Evolutionary conservation across 1,139 yeast species (phyloP), one percentile per base, ranked within the genome.

Genomic region (Saccharomyces hybrid): DNA sequence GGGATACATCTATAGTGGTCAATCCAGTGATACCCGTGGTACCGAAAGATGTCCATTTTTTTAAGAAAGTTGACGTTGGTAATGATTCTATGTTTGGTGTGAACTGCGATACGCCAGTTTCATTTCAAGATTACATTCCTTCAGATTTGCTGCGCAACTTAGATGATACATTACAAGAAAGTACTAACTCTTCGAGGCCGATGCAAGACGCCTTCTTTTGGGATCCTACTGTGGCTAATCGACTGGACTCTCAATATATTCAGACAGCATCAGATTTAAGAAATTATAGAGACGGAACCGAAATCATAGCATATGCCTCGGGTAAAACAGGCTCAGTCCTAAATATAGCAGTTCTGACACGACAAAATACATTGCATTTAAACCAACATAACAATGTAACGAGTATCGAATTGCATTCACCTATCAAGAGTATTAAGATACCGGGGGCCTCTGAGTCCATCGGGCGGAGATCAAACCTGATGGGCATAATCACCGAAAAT

Each of bases 401-500:
- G 5, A 50, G 51, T 9, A 55, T 65, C 32, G 58, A 63, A n/a
- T 48, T 66, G 16, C 48, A 55, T 16, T 60, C 69, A 7, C 56
- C 56, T 8, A 63, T 68, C 7, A 67, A 66, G 51, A 54, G 54
- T 47, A 65, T 68, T 14, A 58, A 63, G 50, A 55, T 67, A 14
- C 65, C 70, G 1, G 46, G 48, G 6, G 48, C 62, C 3, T 60
- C 70, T 0, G 47, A 58, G 9, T 48, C 59, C 31, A 51, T 63
- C 28, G 61, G 61, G 14, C 58, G 66, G 42, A 50, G 52, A 31
- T 55, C 69, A n/a, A 66, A 67, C 56, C 44, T 58, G 8, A 50
- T 68, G 4, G 69, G 63, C 1, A 59, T 65, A 3, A 51, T 68
- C 8, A 67, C 72, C 1, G 65, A 63, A n/a, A 61, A 54, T 30